phyloP scores from a whole-genome alignment of 140 eudicot genomes.

The Cichorium intybus region DNA sequence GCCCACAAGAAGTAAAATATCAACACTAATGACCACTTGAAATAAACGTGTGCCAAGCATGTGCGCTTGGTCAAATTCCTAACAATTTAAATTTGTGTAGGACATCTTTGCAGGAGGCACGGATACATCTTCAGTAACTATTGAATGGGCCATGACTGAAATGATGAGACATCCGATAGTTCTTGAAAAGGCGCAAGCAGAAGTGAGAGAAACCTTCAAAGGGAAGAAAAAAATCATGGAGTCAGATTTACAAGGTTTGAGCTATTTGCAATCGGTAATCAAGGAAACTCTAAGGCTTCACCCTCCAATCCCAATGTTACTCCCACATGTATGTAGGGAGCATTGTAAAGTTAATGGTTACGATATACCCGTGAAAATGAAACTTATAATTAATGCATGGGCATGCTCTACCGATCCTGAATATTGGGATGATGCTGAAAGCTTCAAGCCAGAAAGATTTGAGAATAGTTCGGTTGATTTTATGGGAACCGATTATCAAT shows the following conservation, averaged over 20 bases:
- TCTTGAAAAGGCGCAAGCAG: constrained; percentile 3
- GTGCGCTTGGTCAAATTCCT: too few species aligned
- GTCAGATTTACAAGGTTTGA: background rate
- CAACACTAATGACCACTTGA: too few species aligned
- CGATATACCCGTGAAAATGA: constrained; percentile 8
- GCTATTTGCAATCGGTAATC: constrained; percentile 14
- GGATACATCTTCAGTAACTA: constrained; percentile 2
- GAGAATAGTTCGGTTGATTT: constrained; percentile 2
- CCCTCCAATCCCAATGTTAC: constrained; percentile 11
- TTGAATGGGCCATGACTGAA: constrained; percentile 30
- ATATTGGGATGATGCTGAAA: constrained; percentile 6
- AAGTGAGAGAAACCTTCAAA: constrained; percentile 10
- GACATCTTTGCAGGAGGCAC: constrained; percentile 29
- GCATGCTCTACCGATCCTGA: constrained; percentile 23
- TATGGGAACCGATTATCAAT: constrained; percentile 4
- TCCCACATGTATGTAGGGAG: constrained; percentile 20
- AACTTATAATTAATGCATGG: background rate
- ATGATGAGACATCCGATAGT: constrained; percentile 12
- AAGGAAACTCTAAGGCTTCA: constrained; percentile 23
- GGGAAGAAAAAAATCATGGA: background rate
- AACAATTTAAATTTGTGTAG: too few species aligned
- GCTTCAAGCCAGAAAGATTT: constrained; percentile 17
- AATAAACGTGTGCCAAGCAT: too few species aligned
- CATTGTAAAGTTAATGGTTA: background rate
- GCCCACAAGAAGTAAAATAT: too few species aligned